Base-by-base conservation (phyloP, 176 grass and related monocot species). In the Oryza longistaminata region DNA sequence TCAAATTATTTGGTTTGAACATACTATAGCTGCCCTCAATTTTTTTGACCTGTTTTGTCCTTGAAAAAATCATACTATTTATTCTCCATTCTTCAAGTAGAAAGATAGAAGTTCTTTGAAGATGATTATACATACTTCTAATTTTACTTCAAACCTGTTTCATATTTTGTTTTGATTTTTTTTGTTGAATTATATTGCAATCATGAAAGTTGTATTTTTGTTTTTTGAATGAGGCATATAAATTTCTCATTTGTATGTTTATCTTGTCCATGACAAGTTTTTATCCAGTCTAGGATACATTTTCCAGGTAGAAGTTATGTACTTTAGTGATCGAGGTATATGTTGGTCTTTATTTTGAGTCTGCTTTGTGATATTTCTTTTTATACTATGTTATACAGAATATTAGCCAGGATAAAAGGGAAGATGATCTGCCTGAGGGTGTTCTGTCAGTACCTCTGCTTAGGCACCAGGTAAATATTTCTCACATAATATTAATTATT, bases 351-450 rank as follows among this genome's bases (percentile, higher is more conserved):
- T 27, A 45, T 42, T 81, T 68, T 82, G 70, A 37, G 68, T 86
- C 16, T 46, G 43, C 85, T 55, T 2, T 65, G 77, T 71, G 42
- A 84, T 55, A 79, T 83, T 58, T 78, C 24, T 70, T 88, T 62
- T 88, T 14, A 76, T 74, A 72, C 65, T 85, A 75, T 83, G 6
- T 79, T 88, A 74, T 86, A 55, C 72, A 96, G 97, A 86, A 99
- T 84, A 89, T 99, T 87, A 90, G 78, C 75, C 88, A 78, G 73
- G 83, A 91, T 79, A 89, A 89, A 75, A 66, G 88, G 45, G 97
- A 99, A 88, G 97, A 96, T 86, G 92, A 99, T 92, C 83, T 99
- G 43, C 86, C 86, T 34, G 86, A 92, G 67, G 97, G 97, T 73
- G 74, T 99, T 71, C 86, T 99, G 29, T 81, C 97, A 67, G 91